These are phyloP conservation scores for Epicoccum sorghinum DNA, from an alignment of 2,329 filamentous ascomycete species.

Conservation along the genomic window DNA sequence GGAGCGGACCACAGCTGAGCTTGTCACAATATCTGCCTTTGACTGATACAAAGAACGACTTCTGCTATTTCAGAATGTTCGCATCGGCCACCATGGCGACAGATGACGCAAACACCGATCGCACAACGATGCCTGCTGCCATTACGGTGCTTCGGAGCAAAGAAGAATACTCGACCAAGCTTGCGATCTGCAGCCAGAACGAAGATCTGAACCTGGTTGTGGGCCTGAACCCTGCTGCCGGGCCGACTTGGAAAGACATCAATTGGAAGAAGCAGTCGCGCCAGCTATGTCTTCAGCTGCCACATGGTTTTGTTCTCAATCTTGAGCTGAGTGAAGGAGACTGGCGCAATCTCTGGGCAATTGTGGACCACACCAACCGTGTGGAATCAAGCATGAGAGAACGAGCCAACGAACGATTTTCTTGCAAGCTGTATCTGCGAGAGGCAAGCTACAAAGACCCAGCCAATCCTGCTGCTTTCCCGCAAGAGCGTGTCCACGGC, in stretches of 20 bases:
- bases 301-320: conserved; percentile 75
- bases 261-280: conserved; percentile 74
- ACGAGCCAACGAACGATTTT: conserved; percentile 70
- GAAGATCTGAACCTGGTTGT: conserved; percentile 77
- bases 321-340: conserved; percentile 77
- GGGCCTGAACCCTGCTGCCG: conserved; percentile 69
- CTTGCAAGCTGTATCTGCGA: conserved; percentile 72
- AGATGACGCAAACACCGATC: conserved; percentile 68
- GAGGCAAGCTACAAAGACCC: conserved; percentile 83
- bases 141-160: conserved; percentile 76
- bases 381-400: conserved; percentile 74
- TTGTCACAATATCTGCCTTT: conserved; percentile 75
- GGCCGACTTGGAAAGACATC: conserved; percentile 81
- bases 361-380: conserved; percentile 83
- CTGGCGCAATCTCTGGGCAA: conserved; percentile 78
- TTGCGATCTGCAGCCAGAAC: conserved; percentile 79
- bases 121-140: conserved; percentile 73
- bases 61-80: conserved; percentile 79
- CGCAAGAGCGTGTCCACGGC: conserved; percentile 71
- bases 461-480: conserved; percentile 73
- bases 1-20: conserved; percentile 48
- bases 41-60: conserved; percentile 73
- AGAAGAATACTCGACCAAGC: conserved; percentile 71
- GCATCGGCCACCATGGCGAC: conserved; percentile 78
- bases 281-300: conserved; percentile 71